Conservation (phyloP, 441 rosid species). For the Euphorbia celastroides region DNA sequence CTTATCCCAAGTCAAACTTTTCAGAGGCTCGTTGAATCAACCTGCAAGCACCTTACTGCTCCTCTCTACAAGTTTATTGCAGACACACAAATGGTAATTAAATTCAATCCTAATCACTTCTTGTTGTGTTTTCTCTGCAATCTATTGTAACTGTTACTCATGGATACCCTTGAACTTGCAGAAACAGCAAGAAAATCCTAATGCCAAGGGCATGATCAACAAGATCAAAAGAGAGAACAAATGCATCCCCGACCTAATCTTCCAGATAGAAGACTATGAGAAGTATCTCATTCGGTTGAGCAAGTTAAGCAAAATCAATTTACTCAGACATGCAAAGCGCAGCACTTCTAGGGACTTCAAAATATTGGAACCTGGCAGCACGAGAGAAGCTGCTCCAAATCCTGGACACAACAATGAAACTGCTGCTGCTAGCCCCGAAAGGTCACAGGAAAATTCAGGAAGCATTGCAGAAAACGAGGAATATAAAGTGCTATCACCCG, state of each 20-base stretch:
- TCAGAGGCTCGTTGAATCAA: slow-evolving; percentile 69
- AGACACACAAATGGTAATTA: slow-evolving; percentile 53
- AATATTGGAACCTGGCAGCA: slow-evolving; percentile 37
- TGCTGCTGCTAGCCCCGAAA: slow-evolving; percentile 24
- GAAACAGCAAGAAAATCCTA: slow-evolving; percentile 57
- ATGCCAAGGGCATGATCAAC: slow-evolving; percentile 49
- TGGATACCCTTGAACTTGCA: slow-evolving; percentile 26
- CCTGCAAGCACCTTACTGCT: slow-evolving; percentile 67
- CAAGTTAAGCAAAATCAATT: slow-evolving; percentile 61
- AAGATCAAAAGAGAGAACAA: slow-evolving; percentile 83
- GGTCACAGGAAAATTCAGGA: slow-evolving; percentile 32
- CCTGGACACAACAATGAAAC: slow-evolving; percentile 18
- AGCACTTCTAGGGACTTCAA: slow-evolving; percentile 79
- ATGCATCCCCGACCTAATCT: slow-evolving; percentile 78
- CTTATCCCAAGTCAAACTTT: slow-evolving; percentile 53
- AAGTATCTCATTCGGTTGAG: slow-evolving; percentile 68
- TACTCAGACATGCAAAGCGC: slow-evolving; percentile 74
- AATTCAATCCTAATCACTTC: not conserved
- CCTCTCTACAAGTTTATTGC: slow-evolving; percentile 69
- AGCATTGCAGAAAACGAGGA: slow-evolving; percentile 28
- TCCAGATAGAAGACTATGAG: slow-evolving; percentile 78
- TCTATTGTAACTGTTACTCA: slow-evolving; percentile 4
- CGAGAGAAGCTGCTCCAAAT: slow-evolving; percentile 32
- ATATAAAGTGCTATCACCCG: slow-evolving; percentile 26
- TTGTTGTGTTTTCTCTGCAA: not conserved